phyloP scores from a whole-genome alignment of 805 yeast genomes.

The Wickerhamomyces strasburgensis region DNA sequence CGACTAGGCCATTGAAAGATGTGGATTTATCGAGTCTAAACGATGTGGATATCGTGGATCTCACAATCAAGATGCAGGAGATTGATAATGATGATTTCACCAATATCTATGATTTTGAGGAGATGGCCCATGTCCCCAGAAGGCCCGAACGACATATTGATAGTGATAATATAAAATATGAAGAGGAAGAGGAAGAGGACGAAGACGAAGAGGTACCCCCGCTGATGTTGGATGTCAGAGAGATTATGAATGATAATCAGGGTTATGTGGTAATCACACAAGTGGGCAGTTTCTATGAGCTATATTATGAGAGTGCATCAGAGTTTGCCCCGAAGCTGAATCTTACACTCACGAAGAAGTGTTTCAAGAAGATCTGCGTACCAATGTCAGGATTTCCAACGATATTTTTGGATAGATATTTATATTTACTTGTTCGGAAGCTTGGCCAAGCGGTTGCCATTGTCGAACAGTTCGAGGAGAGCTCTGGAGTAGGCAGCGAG shows the following conservation, averaged over 20 bases:
- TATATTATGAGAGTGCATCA: constrained; percentile 86
- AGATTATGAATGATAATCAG: constrained; percentile 40
- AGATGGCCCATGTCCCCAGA: too few species aligned
- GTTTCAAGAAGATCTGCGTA: constrained; percentile 38
- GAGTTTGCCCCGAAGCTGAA: constrained; percentile 66
- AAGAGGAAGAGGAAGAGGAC: not conserved
- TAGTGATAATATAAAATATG: not conserved
- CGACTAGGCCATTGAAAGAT: too few species aligned
- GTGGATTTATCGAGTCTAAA: too few species aligned
- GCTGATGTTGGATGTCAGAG: constrained; percentile 31
- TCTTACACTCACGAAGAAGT: constrained; percentile 59
- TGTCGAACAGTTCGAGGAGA: constrained; percentile 56
- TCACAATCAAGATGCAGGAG: too few species aligned
- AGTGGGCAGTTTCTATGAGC: constrained; percentile 83
- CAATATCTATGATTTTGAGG: too few species aligned
- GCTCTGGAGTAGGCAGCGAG: constrained; percentile 29
- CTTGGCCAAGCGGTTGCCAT: constrained; percentile 70
- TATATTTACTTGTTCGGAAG: constrained; percentile 68
- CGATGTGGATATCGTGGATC: too few species aligned
- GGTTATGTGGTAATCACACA: constrained; percentile 65
- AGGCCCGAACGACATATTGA: not conserved
- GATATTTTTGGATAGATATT: constrained; percentile 62
- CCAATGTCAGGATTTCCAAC: constrained; percentile 94
- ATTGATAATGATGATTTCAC: too few species aligned
- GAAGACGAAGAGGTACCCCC: constrained; percentile 27